Evolutionary conservation across 345 rosid genomes (phyloP), one percentile per base, ranked within the genome.

Genomic region (Lagerstroemia speciosa): DNA sequence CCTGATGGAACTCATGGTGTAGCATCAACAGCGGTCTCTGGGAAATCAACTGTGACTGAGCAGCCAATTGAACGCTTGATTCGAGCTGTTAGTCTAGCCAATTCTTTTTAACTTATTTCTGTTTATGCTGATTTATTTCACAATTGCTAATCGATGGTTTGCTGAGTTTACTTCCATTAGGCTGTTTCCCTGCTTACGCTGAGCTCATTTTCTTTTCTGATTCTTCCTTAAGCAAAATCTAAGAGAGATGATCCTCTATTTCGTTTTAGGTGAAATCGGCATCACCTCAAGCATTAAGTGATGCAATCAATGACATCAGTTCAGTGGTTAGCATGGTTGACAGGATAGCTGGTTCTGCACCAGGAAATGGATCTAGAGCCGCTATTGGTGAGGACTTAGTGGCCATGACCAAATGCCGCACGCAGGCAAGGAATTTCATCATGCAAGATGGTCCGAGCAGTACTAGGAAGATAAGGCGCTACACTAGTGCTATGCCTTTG

Each of bases 1-100:
- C 65, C 43, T 66, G 67, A 73, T 22, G 71, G 50, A 36, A 71
- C 32, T 38, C 38, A 1, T 22, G 60, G 57, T 66, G 33, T 48
- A 22, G 20, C 57, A 43, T 55, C 74, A 65, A 41, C 62, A 33
- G 62, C 69, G 17, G 27, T 58, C 31, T 72, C 69, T 68, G 80
- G 72, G 8, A 66, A 74, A 72, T 65, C 85, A 57, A 75, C 31
- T 67, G 72, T 66, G 34, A 38, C 78, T 38, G 72, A 73, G 71
- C 69, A 79, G 53, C 87, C 87, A 17, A 58, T 81, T 70, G 78
- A 84, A 64, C 85, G 82, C 67, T 71, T 84, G 69, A 67, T 84
- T 67, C 76, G 74, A 64, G 84, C 76, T 67, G 88, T 80, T 69
- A 30, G 83, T 40, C 34, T 32, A 32, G 43, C n/a, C 66, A 48